A percentile compares a stretch with the other conserved stretches of the same genome.
Conservation (phyloP, 768 basidiomycete genomes). For the Amanita polypyramis region DNA sequence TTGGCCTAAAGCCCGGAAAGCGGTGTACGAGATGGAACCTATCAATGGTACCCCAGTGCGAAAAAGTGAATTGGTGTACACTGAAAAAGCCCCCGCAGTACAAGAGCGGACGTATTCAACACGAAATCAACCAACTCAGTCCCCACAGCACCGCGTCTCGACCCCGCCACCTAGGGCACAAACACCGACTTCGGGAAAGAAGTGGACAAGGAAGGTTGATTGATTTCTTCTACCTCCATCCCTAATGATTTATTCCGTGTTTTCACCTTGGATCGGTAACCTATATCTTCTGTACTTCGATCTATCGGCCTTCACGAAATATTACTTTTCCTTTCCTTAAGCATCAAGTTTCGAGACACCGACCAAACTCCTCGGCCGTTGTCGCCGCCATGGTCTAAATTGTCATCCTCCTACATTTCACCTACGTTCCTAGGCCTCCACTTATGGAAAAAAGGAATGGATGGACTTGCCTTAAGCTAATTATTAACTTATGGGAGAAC, state of each 20-base stretch:
- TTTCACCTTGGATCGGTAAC: not conserved
- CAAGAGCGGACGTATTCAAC: slow-evolving; percentile 11
- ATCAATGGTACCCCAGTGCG: slow-evolving; percentile 10
- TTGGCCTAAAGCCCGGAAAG: slow-evolving; percentile 47
- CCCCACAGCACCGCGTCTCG: slow-evolving; percentile 29
- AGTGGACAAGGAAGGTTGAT: slow-evolving; percentile 71
- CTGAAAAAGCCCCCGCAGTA: slow-evolving; percentile 7
- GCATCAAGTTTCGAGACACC: not conserved
- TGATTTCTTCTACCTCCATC: slow-evolving; percentile 21
- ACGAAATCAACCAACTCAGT: slow-evolving; percentile 15
- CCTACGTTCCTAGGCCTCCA: not conserved
- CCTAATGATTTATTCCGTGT: slow-evolving; percentile 9
- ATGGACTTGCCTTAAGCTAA: no score
- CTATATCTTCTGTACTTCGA: not conserved
- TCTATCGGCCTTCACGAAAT: not conserved
- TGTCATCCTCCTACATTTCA: not conserved
- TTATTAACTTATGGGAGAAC: no score
- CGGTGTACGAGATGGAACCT: not conserved
- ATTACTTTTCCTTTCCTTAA: not conserved
- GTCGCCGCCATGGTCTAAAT: not conserved
- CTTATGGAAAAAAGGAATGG: no score
- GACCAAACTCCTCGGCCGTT: not conserved
- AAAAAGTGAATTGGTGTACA: slow-evolving; percentile 10
- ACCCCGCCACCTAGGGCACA: slow-evolving; percentile 32
- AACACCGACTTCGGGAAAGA: slow-evolving; percentile 37